Evolutionary conservation across 495 filamentous ascomycete genomes (phyloP).

Genomic region (Pseudomonodictys pantanalensis): DNA sequence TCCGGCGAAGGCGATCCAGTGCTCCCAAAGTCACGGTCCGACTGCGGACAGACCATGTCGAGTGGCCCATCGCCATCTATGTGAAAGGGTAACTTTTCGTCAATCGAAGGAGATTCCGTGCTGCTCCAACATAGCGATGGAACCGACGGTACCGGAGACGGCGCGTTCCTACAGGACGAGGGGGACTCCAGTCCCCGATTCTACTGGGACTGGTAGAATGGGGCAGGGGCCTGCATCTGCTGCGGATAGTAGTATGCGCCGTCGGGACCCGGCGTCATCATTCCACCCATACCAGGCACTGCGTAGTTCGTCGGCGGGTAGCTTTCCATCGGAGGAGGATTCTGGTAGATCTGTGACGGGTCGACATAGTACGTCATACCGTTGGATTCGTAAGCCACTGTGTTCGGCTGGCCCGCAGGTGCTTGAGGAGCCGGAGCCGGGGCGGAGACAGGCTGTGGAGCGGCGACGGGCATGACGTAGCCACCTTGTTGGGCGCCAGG

Average conservation of each 20-base stretch:
- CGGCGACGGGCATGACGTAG: conserved; percentile 32
- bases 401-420: conserved; percentile 54
- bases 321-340: conserved; percentile 49
- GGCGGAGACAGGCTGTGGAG: too few relatives aligned
- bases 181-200: neutral
- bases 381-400: conserved; percentile 86
- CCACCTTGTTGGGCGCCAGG: conserved; percentile 26
- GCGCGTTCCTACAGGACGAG: too few relatives aligned
- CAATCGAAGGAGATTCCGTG: too few relatives aligned
- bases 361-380: conserved; percentile 97
- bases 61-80: too few relatives aligned
- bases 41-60: too few relatives aligned
- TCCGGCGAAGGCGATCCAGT: too few relatives aligned
- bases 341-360: conserved; percentile 59
- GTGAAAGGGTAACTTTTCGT: too few relatives aligned
- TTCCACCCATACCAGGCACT: conserved; percentile 67
- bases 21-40: too few relatives aligned
- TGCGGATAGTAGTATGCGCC: conserved; percentile 70
- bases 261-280: conserved; percentile 71
- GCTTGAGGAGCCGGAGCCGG: conserved; percentile 41
- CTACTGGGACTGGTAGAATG: conserved; percentile 17
- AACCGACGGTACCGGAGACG: too few relatives aligned
- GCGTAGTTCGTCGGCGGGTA: conserved; percentile 51
- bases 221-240: conserved; percentile 19
- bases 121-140: too few relatives aligned